Evolutionary conservation across 2,329 filamentous ascomycete species (phyloP), one percentile per base, ranked within the genome.

Genomic region (Stachybotrys echinatus): DNA sequence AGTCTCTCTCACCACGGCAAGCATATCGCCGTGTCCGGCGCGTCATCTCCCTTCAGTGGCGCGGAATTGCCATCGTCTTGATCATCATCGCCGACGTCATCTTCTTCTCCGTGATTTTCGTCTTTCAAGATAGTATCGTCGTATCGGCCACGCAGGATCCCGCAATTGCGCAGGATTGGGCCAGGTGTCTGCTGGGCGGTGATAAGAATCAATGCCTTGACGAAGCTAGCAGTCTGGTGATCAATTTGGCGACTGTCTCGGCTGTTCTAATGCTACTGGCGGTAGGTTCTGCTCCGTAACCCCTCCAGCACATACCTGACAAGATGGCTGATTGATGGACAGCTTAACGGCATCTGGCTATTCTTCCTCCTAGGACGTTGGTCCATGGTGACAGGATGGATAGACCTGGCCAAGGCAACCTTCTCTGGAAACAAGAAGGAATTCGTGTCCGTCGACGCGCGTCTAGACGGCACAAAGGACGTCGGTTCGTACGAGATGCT

Each of bases 41-140:
- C 57, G 91, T 97, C 18, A 80, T 99, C 37, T 84, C 88, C 64
- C 81, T 97, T 4, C 94, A 99, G 68, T 99, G 94, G 94, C 83
- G 92, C 58, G 92, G 92, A 42, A 92, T 96, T 52, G 82, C 84
- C 42, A 89, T 97, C 53, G 91, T 96, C 14, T 75, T 95, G 48
- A 87, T 96, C 64, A 95, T 97, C 58, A 81, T 96, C 51, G 81
- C 83, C 52, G 92, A 97, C 65, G 90, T 97, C 54, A 84, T 96
- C 61, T 96, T 96, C 76, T 96, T 97, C 69, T 86, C 92, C 2
- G 76, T 96, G 43, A 80, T 96, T 49, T 97, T 97, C 64, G 86
- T 97, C 45, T 89, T 89, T 64, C 81, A 96, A 62, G 88, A 95
- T 68, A 86, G 86, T 58, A 80, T 87, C 20, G 79, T 88, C 12